phyloP scores from a whole-genome alignment of 768 basidiomycete species.

The Galerina marginata region DNA sequence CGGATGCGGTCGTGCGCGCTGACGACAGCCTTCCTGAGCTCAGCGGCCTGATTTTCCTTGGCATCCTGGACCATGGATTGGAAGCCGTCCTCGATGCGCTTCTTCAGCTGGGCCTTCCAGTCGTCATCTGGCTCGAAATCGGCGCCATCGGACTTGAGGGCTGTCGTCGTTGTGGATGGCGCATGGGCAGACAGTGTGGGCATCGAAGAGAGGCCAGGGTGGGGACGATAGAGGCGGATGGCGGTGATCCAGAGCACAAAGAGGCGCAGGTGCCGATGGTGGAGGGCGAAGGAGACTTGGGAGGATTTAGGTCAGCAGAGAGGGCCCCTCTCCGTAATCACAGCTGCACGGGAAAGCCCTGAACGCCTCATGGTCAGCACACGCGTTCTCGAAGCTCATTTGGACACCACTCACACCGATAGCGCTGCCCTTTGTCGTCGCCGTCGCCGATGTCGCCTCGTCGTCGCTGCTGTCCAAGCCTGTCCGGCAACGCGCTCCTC shows the following conservation, averaged over 20 bases:
- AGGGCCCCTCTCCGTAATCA: constrained; percentile 33
- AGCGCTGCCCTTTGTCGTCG: constrained; percentile 21
- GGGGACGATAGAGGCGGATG: constrained; percentile 15
- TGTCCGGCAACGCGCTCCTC: constrained; percentile 19
- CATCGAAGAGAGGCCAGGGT: constrained; percentile 35
- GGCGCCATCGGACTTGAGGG: constrained; percentile 30
- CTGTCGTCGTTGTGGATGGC: constrained; percentile 27
- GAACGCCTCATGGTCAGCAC: constrained; percentile 62
- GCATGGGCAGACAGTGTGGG: constrained; percentile 36
- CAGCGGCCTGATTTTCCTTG: constrained; percentile 58
- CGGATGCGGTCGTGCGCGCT: constrained; percentile 35
- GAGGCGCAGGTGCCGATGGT: constrained; percentile 23
- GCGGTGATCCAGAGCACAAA: constrained; percentile 19
- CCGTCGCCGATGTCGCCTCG: constrained; percentile 11
- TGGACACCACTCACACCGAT: constrained; percentile 33
- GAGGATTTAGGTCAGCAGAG: constrained; percentile 26
- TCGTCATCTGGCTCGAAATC: constrained; percentile 57
- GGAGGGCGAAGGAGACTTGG: constrained; percentile 17
- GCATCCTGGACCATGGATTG: constrained; percentile 61
- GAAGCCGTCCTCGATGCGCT: constrained; percentile 54
- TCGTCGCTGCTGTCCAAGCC: constrained; percentile 15
- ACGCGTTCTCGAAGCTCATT: constrained; percentile 46
- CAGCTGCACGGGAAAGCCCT: constrained; percentile 46
- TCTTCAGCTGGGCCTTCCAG: constrained; percentile 54
- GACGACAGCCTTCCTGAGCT: constrained; percentile 51